Conservation (phyloP, 768 basidiomycete species). For the Dioszegia hungarica region DNA sequence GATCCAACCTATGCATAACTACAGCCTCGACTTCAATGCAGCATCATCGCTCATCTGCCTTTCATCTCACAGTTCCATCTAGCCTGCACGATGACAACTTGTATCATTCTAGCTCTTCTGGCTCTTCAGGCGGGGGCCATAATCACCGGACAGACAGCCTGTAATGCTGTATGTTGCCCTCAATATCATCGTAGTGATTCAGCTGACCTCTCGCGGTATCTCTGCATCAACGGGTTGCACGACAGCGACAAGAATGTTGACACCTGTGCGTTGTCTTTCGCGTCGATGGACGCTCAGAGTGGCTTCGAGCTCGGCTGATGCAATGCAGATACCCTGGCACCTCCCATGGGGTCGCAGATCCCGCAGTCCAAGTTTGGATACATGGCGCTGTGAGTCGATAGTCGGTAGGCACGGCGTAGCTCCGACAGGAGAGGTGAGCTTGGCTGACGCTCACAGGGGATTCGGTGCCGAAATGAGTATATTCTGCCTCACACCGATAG, state of each 20-base stretch:
- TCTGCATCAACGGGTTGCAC: slow-evolving; percentile 7
- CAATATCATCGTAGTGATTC: too few relatives aligned
- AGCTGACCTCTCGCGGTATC: neutral
- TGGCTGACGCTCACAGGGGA: slow-evolving; percentile 18
- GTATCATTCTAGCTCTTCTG: too few relatives aligned
- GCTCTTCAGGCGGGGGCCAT: neutral
- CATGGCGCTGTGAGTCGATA: slow-evolving; percentile 32
- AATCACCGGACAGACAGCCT: slow-evolving; percentile 3
- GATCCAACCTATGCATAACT: too few relatives aligned
- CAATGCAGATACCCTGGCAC: slow-evolving; percentile 23
- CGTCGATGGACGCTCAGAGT: too few relatives aligned
- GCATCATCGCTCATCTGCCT: too few relatives aligned
- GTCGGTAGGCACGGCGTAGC: neutral
- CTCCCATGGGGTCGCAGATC: slow-evolving; percentile 10
- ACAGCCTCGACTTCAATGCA: too few relatives aligned
- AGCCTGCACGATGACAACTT: too few relatives aligned
- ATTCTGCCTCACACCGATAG: too few relatives aligned
- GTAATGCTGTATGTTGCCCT: slow-evolving; percentile 1
- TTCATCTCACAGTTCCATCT: too few relatives aligned
- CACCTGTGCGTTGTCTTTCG: slow-evolving; percentile 15
- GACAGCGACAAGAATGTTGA: slow-evolving; percentile 16
- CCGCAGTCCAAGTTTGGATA: slow-evolving; percentile 22
- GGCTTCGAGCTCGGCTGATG: too few relatives aligned
- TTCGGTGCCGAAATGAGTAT: slow-evolving; percentile 30
- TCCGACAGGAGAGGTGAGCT: neutral